Conservation (phyloP, 2,329 filamentous ascomycete species). For the Diaporthe citriasiana region DNA sequence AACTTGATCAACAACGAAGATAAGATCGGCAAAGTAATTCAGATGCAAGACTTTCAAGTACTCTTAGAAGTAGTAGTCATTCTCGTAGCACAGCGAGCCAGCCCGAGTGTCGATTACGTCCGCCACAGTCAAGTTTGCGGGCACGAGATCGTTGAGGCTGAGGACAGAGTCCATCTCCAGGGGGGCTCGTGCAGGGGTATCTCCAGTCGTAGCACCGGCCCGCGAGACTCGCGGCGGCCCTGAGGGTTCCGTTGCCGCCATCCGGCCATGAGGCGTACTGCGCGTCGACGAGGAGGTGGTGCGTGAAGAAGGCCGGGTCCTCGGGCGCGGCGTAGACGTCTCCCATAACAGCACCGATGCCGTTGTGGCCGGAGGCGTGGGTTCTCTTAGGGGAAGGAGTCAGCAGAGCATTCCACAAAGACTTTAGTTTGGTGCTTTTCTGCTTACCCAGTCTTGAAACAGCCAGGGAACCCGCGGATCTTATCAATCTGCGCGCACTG, state of each 20-base stretch:
- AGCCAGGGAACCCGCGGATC: not conserved
- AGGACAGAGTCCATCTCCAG: slow-evolving; percentile 11
- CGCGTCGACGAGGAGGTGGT: slow-evolving; percentile 33
- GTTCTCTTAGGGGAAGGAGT: not conserved
- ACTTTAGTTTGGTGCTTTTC: too few relatives aligned
- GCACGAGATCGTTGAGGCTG: slow-evolving; percentile 28
- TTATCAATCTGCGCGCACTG: not conserved
- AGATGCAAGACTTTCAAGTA: too few relatives aligned
- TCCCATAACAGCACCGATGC: slow-evolving; percentile 33
- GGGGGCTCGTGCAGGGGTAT: slow-evolving; percentile 11
- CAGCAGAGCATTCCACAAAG: not conserved
- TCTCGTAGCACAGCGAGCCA: slow-evolving; percentile 23
- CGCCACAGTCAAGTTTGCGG: slow-evolving; percentile 1
- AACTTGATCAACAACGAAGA: not conserved
- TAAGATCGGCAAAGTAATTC: too few relatives aligned
- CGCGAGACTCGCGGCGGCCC: not conserved
- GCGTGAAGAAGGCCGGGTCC: slow-evolving; percentile 36
- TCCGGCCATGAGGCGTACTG: slow-evolving; percentile 31
- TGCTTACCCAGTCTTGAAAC: slow-evolving; percentile 1
- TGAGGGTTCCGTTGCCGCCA: not conserved
- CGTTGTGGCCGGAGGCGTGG: slow-evolving; percentile 34
- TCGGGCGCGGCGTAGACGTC: slow-evolving; percentile 16
- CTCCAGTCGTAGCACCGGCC: slow-evolving; percentile 27
- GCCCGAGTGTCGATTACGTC: slow-evolving; percentile 26
- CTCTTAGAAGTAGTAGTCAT: slow-evolving; percentile 30